A percentile compares a stretch with the other conserved stretches of the same genome.
Evolutionary conservation across 1,139 yeast genomes (phyloP).

Genomic region (Candida glucosophila): DNA sequence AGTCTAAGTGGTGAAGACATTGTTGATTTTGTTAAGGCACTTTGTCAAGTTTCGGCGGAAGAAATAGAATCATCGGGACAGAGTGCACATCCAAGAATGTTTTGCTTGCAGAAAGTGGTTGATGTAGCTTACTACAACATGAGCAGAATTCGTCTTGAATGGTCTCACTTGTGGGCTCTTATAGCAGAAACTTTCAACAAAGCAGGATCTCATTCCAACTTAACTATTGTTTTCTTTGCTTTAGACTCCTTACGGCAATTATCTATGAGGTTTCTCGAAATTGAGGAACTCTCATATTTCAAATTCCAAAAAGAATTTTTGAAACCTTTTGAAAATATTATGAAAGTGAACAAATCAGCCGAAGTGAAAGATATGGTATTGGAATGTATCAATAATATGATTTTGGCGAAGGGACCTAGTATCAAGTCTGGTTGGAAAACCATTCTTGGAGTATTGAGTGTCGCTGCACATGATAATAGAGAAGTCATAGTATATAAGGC

Average conservation of each 20-base stretch:
- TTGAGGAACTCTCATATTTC: slow-evolving; percentile 91
- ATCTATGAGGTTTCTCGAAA: slow-evolving; percentile 83
- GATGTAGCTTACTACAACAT: slow-evolving; percentile 97
- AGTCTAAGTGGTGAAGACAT: slow-evolving; percentile 77
- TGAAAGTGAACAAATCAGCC: slow-evolving; percentile 54
- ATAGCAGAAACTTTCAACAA: slow-evolving; percentile 86
- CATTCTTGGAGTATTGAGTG: slow-evolving; percentile 67
- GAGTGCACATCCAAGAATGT: slow-evolving; percentile 78
- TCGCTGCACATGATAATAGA: slow-evolving; percentile 48
- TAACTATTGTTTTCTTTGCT: slow-evolving; percentile 79
- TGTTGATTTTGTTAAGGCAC: slow-evolving; percentile 76
- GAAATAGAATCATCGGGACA: slow-evolving; percentile 87
- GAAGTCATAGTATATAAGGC: slow-evolving; percentile 58
- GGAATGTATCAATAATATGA: slow-evolving; percentile 84
- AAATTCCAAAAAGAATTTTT: slow-evolving; percentile 92
- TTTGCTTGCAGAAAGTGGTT: slow-evolving; percentile 88
- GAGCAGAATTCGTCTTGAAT: slow-evolving; percentile 92
- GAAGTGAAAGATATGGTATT: slow-evolving; percentile 85
- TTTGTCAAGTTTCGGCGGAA: slow-evolving; percentile 79
- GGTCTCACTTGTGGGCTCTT: slow-evolving; percentile 93
- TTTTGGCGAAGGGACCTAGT: slow-evolving; percentile 61
- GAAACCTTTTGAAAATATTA: slow-evolving; percentile 80
- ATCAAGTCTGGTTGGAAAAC: slow-evolving; percentile 96
- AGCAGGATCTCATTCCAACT: slow-evolving; percentile 75
- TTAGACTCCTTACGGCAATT: slow-evolving; percentile 89